Base-by-base conservation (phyloP, 2,329 filamentous ascomycete genomes). In the Aspergillus tamarii region DNA sequence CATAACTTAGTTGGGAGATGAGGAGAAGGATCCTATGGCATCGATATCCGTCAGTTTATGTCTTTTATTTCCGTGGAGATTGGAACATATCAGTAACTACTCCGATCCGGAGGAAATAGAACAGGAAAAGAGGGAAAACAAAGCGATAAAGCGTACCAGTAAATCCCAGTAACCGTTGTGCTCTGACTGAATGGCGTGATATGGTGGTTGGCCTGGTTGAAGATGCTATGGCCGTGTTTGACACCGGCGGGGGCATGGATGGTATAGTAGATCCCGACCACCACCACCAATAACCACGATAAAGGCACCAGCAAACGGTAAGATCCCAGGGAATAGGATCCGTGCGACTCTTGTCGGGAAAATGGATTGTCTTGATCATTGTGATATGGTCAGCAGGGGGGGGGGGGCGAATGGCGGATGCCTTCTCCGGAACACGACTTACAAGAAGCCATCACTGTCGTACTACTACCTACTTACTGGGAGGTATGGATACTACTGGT, bases 241-340 rank as follows among this genome's bases (percentile, higher is more conserved):
- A 87, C 88, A 78, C 85, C 80, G 1, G 91, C 80, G 1, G 91
- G 91, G 16, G 81, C 78, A 69, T 88, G 79, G 76, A 90, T 79
- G 56, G 87, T 87, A 78, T 95, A 96, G 82, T 92, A 93, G 75
- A 95, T 81, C 63, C 89, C 88, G 57, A 89, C 84, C 70, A 92
- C 77, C 60, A 95, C 81, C 45, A 92, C 86, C 52, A 96, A 80
- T 32, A 92, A 78, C 90, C 92, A 97, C 41, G 89, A 89, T 57
- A 93, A 65, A 50, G 89, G 84, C 4, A 91, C 92, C 66, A 93
- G 80, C 75, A 93, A 80, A 78, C 92, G 93, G 85, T 95, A 95
- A 41, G 87, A 83, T 68, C 87, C 82, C 70, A 97, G 82, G 57
- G 88, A 83, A 66, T 82, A 81, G 34, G 80, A 77, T 65, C 84